Evolutionary conservation across 2,329 filamentous ascomycete species (phyloP), one percentile per base, ranked within the genome.

Genomic region (Fusarium mangiferae): DNA sequence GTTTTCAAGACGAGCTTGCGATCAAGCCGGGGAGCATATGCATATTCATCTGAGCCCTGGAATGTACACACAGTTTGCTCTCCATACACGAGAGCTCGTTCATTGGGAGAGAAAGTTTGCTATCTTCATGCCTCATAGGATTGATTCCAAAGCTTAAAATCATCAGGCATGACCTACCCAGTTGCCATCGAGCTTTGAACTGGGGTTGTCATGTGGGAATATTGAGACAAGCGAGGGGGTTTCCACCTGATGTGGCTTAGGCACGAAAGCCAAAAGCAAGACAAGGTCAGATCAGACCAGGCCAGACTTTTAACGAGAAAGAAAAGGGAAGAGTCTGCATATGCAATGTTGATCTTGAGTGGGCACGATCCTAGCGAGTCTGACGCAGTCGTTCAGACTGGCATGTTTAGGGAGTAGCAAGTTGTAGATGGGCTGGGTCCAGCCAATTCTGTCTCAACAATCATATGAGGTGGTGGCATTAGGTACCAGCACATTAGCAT

Each of bases 331-430:
- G 54, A 62, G 66, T 46, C 52, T 62, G 63, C 55, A 62, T 62
- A 73, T 74, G 64, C 71, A 56, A 62, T 61, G 72, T 35, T 62
- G 72, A 74, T 75, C 72, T 56, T 45, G 45, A 51, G 57, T 39
- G 55, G 66, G 49, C 70, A 56, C 42, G 52, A 56, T 39, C 55
- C 67, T 72, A 45, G 71, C 56, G 44, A 68, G 49, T 48, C 51
- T 62, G 56, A 49, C 63, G 70, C 38, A 73, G 54, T 52, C 60
- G 46, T 59, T 33, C 39, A 45, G 28, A 57, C 64, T 61, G 69
- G 60, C 35, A 74, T 74, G 44, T 59, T 24, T 44, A 30, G 30
- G 30, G 22, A 39, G 30, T 17, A 60, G 24, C 35, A n/a, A 41
- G 36, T 60, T 33, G 30, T 33, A 30, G 18, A 20, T 33, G 55